Conservation (phyloP, 495 filamentous ascomycete genomes). For the Xylaria venustula region DNA sequence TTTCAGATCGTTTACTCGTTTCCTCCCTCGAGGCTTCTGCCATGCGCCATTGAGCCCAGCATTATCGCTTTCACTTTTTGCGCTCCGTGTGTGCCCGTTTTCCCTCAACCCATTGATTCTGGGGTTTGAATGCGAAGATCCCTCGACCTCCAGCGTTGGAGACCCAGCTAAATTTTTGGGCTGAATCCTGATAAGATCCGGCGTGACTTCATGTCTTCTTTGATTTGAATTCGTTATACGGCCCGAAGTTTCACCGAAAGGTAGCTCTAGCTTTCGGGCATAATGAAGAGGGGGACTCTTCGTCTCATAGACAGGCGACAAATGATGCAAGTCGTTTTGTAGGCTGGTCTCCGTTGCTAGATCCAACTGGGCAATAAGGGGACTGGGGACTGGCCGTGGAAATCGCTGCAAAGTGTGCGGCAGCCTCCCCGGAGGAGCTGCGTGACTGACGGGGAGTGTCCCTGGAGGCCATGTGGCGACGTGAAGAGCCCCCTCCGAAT, state of each 20-base stretch:
- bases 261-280: constrained; percentile 36
- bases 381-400: constrained; percentile 35
- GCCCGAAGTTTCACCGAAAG: constrained; percentile 19
- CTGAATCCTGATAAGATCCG: constrained; percentile 33
- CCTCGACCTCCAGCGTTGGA: constrained; percentile 17
- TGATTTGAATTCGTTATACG: constrained; percentile 19
- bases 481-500: constrained; percentile 12
- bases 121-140: constrained; percentile 27
- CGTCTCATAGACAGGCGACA: constrained; percentile 57
- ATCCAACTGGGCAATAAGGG: constrained; percentile 45
- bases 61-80: constrained; percentile 49
- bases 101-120: constrained; percentile 38
- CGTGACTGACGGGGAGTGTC: background rate
- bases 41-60: constrained; percentile 31
- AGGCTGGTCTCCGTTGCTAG: constrained; percentile 36
- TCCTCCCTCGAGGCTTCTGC: constrained; percentile 47
- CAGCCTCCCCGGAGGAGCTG: constrained; percentile 1
- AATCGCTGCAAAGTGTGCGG: constrained; percentile 28
- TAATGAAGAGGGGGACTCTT: constrained; percentile 50
- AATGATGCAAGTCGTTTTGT: constrained; percentile 41
- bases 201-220: constrained; percentile 24
- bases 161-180: constrained; percentile 21
- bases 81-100: constrained; percentile 47
- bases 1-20: constrained; percentile 45
- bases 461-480: constrained; percentile 11